Conservation (phyloP, 2,329 filamentous ascomycete genomes). For the Tolypocladium tundrense region DNA sequence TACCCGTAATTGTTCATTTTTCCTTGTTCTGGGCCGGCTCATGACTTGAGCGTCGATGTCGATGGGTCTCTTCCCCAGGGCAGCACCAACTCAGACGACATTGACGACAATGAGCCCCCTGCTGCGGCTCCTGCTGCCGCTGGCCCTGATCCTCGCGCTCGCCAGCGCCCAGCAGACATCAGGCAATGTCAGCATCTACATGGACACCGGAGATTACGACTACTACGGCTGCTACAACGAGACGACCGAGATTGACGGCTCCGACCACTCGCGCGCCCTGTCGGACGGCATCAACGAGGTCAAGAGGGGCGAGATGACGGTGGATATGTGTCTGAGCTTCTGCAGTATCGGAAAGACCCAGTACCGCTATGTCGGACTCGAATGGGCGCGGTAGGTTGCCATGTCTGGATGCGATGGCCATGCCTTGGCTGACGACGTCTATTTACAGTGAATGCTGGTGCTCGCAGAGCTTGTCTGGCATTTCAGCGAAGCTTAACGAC, state of each 20-base stretch:
- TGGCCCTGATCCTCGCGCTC: slow-evolving; percentile 5
- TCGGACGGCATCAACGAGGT: slow-evolving; percentile 29
- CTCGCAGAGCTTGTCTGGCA: slow-evolving; percentile 34
- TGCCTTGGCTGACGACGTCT: background rate
- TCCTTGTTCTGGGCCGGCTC: background rate
- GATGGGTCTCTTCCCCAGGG: too few relatives aligned
- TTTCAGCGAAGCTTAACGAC: slow-evolving; percentile 36
- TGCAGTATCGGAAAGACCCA: slow-evolving; percentile 29
- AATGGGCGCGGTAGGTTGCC: slow-evolving; percentile 34
- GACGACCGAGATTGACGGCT: slow-evolving; percentile 33
- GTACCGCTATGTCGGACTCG: slow-evolving; percentile 42
- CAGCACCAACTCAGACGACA: background rate
- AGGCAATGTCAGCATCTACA: slow-evolving; percentile 20
- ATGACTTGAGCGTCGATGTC: too few relatives aligned
- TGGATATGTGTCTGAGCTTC: slow-evolving; percentile 38
- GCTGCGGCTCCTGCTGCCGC: slow-evolving; percentile 6
- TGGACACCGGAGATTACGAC: slow-evolving; percentile 26
- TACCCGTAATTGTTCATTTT: background rate
- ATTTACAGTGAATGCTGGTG: slow-evolving; percentile 50
- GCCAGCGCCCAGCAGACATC: slow-evolving; percentile 7
- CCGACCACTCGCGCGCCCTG: slow-evolving; percentile 35
- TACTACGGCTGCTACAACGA: slow-evolving; percentile 53
- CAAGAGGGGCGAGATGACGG: slow-evolving; percentile 37
- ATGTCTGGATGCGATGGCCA: background rate
- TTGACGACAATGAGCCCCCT: background rate